phyloP scores from a whole-genome alignment of 208 protist species.

The Trypanosomatidae sp. region DNA sequence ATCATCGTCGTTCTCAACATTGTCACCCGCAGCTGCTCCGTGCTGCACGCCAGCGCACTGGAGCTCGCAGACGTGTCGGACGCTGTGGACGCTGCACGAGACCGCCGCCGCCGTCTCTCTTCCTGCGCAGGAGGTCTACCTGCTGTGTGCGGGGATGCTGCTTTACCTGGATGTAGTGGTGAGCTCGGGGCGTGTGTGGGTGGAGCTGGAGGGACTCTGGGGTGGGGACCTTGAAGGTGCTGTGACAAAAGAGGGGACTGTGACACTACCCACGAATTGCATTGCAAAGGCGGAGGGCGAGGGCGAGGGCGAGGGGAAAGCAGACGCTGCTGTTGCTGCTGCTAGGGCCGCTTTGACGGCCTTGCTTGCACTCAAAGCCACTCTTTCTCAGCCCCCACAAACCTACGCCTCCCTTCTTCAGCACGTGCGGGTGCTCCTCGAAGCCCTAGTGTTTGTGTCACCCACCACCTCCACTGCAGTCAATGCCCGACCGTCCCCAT shows the following conservation, averaged over 20 bases:
- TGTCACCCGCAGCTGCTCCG: background rate
- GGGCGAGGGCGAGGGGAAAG: too few relatives aligned
- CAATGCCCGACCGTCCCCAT: too few relatives aligned
- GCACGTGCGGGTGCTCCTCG: constrained; percentile 23
- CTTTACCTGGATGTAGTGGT: constrained; percentile 52
- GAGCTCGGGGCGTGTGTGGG: constrained; percentile 15
- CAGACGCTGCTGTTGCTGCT: background rate
- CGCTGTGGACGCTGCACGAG: constrained; percentile 24
- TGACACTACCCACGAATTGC: too few relatives aligned
- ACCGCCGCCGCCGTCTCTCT: constrained; percentile 38
- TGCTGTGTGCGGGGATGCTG: constrained; percentile 45
- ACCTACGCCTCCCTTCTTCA: constrained; percentile 21
- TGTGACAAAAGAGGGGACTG: background rate
- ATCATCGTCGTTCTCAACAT: background rate
- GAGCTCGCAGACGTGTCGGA: constrained; percentile 24
- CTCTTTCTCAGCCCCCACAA: constrained; percentile 24
- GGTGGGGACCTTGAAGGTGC: background rate
- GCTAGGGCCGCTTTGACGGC: too few relatives aligned
- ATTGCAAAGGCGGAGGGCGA: too few relatives aligned
- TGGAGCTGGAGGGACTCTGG: constrained; percentile 26
- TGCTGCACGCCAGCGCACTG: constrained; percentile 11
- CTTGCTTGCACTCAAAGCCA: too few relatives aligned
- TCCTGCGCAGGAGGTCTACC: constrained; percentile 48
- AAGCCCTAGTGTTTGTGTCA: constrained; percentile 4
- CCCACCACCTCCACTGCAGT: background rate